phyloP scores from a whole-genome alignment of 306 rosid genomes.

The Trifolium fragiferum region DNA sequence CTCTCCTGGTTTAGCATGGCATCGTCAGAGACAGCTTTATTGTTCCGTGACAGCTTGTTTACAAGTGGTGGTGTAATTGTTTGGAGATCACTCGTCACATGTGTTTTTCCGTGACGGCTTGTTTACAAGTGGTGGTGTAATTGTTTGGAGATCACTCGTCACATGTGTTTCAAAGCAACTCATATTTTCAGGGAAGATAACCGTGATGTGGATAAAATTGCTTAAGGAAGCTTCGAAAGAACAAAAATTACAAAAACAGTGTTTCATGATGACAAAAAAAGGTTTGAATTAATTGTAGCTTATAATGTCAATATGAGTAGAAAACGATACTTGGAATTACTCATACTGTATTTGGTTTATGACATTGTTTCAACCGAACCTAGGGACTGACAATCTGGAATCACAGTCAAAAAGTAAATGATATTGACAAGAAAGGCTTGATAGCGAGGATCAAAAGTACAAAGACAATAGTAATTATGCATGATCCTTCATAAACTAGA shows the following conservation, averaged over 20 bases:
- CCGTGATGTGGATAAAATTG: no score
- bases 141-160: no score
- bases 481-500: constrained; percentile 15
- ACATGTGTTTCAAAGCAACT: no score
- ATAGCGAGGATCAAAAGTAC: neutral
- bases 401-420: constrained; percentile 4
- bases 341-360: constrained; percentile 32
- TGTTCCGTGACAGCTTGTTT: no score
- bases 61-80: no score
- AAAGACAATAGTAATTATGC: constrained; percentile 3
- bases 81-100: no score
- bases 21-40: no score
- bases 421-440: constrained; percentile 12
- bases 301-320: neutral
- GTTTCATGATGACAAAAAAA: constrained; percentile 27
- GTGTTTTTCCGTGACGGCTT: no score
- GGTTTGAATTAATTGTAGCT: constrained; percentile 12
- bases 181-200: no score
- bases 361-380: constrained; percentile 22
- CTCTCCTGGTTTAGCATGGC: no score
- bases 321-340: constrained; percentile 27
- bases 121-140: no score
- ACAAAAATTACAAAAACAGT: neutral
- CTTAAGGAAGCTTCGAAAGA: constrained; percentile 12
- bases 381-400: constrained; percentile 21